These are phyloP conservation scores for Kwoniella shivajii DNA, from an alignment of 1,284 basidiomycete species.

Conservation along the genomic window DNA sequence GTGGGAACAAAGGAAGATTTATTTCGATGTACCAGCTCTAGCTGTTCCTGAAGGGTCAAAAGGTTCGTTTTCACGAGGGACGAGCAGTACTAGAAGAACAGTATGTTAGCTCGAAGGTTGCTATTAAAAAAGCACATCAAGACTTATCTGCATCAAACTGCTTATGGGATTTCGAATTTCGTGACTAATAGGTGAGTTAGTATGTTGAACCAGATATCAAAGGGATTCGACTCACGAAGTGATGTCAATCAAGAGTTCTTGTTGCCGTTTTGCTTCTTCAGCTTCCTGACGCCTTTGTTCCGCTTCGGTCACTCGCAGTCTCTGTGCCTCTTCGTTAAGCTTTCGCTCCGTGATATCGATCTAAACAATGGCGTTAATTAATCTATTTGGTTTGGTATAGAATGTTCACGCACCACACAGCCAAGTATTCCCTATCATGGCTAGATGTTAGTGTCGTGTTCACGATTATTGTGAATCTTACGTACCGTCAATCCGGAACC, in stretches of 20 bases:
- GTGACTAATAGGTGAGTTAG: conserved; percentile 26
- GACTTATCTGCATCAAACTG: conserved; percentile 43
- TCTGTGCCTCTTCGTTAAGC: conserved; percentile 45
- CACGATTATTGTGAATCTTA: too few relatives aligned
- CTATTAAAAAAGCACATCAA: not conserved
- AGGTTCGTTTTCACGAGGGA: conserved; percentile 50
- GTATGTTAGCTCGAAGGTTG: conserved; percentile 8
- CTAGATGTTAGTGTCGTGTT: too few relatives aligned
- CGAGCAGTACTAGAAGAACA: conserved; percentile 39
- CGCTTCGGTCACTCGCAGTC: conserved; percentile 43
- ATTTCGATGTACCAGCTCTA: conserved; percentile 28
- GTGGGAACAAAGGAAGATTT: conserved; percentile 39
- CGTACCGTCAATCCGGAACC: conserved; percentile 4
- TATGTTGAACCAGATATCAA: too few relatives aligned
- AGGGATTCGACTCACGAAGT: conserved; percentile 39
- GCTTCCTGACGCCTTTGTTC: conserved; percentile 49
- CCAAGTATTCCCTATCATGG: conserved; percentile 33
- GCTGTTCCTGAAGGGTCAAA: conserved; percentile 40
- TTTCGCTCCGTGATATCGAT: conserved; percentile 51
- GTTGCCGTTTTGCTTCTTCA: conserved; percentile 49
- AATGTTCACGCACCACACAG: conserved; percentile 22
- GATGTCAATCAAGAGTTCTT: conserved; percentile 53
- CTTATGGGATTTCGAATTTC: conserved; percentile 51
- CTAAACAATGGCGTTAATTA: not conserved
- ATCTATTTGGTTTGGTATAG: not conserved